Base-by-base conservation (phyloP, 305 asterid species). In the Fraxinus greggii region DNA sequence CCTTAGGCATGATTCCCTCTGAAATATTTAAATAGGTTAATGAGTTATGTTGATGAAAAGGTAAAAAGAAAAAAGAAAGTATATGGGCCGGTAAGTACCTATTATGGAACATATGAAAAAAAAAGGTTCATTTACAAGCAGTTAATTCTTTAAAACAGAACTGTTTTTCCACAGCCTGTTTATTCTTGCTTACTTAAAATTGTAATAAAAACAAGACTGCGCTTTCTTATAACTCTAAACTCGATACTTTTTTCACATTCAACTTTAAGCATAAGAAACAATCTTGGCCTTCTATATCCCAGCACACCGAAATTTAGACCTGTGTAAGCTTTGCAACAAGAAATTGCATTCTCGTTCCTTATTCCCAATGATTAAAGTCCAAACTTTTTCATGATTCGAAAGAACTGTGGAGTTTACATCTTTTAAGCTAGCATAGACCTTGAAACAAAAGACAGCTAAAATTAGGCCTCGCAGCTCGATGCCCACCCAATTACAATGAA, bases 1-100 rank as follows among this genome's bases (percentile, higher is more conserved):
- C 92, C 87, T 91, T 91, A 10, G 95, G 95, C 95, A 91, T 91
- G 84, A 56, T 83, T 81, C 54, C 42, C 81, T 79, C 51, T 77
- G 80, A 33, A 83, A 83, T 36, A 59, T 61, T 23, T 10, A 13
- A 23, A 72, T 24, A 78, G 3, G 42, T 29, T 51, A 40, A 59
- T 21, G 77, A 77, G 33, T 32, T 28, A 38, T 26, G 78, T 45
- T 48, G 7, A 21, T 69, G 29, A 80, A 74, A 77, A 21, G 56
- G 12, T 70, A 7, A 70, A 38, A 31, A 21, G 56, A 17, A 75
- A 7, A 70, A 38, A 31, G 12, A 29, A 1, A 21, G 24, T 5
- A 59, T 7, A 10, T n/a, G 29, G 26, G 69, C 7, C 29, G 69
- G 29, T 5, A 59, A 59, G 69, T 59, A 21, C 69, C 29, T 59